Conservation (phyloP, 2,329 filamentous ascomycete species). For the Diaporthe citrichinensis region DNA sequence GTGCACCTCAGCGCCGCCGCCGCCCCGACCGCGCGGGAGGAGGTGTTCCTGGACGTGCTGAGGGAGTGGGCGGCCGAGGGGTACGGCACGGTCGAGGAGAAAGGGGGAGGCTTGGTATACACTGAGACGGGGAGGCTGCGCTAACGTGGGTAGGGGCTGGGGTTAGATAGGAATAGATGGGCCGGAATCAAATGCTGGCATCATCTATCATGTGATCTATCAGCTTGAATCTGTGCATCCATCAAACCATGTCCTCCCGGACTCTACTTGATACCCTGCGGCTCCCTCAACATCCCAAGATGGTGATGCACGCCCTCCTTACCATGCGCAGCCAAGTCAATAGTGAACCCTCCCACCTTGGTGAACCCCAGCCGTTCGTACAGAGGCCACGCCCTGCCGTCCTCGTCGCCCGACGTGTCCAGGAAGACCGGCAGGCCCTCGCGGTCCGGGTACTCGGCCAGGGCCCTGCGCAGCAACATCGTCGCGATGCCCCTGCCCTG, state of each 20-base stretch:
- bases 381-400: slow-evolving; percentile 31
- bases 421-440: slow-evolving; percentile 27
- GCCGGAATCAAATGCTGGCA: neutral
- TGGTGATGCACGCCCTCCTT: slow-evolving; percentile 15
- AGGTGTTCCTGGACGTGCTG: slow-evolving; percentile 33
- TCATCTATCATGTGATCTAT: neutral
- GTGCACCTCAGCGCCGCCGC: slow-evolving; percentile 17
- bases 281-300: slow-evolving; percentile 34
- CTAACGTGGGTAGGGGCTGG: neutral
- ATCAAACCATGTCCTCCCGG: neutral
- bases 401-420: slow-evolving; percentile 36
- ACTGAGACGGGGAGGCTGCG: slow-evolving; percentile 14
- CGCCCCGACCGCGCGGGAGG: neutral
- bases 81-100: slow-evolving; percentile 34
- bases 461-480: slow-evolving; percentile 7
- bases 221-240: neutral
- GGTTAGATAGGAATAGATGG: neutral
- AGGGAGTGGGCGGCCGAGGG: slow-evolving; percentile 32
- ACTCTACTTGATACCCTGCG: neutral
- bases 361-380: slow-evolving; percentile 34
- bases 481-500: slow-evolving; percentile 28
- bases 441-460: slow-evolving; percentile 26
- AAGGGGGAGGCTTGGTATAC: slow-evolving; percentile 31
- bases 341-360: slow-evolving; percentile 20
- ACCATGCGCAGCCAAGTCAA: slow-evolving; percentile 22